Conservation (phyloP, 768 basidiomycete species). For the Leccinum longicurvipes region DNA sequence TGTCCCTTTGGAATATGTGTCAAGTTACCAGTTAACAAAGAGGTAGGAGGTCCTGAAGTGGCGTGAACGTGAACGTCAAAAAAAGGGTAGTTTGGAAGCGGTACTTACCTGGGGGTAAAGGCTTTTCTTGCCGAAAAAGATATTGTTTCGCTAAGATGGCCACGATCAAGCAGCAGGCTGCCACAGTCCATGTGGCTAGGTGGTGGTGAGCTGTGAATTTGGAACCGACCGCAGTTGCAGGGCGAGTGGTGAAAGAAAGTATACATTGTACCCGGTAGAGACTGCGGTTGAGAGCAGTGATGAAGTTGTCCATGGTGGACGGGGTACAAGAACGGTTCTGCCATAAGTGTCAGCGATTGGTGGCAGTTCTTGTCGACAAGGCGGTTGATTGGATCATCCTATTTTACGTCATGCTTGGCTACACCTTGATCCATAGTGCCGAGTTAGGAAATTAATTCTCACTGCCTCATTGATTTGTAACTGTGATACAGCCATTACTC, state of each 20-base stretch:
- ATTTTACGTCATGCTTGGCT: background rate
- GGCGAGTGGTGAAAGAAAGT: background rate
- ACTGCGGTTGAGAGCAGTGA: background rate
- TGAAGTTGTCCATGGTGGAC: background rate
- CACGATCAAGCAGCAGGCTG: background rate
- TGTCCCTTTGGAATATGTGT: background rate
- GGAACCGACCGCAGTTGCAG: background rate
- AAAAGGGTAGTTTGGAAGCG: background rate
- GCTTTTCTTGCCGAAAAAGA: background rate
- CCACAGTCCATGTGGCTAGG: background rate
- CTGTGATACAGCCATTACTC: no score
- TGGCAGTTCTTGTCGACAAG: background rate
- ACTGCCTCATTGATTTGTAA: no score
- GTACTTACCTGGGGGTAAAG: background rate
- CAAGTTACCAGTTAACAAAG: background rate
- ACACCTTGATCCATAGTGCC: no score
- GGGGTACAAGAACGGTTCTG: background rate
- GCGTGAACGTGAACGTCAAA: background rate
- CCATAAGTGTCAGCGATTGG: background rate
- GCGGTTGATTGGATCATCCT: background rate
- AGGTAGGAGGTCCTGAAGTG: background rate
- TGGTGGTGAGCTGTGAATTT: background rate
- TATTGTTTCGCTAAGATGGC: background rate
- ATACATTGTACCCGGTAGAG: background rate
- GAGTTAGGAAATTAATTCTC: no score